Percentiles rank a stretch among this genome's conserved stretches.
These are phyloP conservation scores for Trichosporon coremiiforme DNA, from an alignment of 1,284 basidiomycete species.

Conservation along the genomic window DNA sequence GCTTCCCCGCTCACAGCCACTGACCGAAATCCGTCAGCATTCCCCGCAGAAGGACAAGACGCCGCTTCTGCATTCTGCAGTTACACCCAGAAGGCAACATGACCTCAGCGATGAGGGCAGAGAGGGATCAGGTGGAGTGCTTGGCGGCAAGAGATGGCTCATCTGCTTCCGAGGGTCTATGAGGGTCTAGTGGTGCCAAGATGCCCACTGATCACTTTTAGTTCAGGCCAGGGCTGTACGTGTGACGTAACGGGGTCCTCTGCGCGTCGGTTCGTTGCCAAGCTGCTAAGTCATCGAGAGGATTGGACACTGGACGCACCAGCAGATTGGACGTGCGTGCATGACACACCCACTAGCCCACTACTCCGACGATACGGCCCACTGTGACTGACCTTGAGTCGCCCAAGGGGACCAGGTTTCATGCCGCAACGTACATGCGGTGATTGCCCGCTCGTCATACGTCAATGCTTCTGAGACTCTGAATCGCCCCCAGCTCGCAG, in stretches of 20 bases:
- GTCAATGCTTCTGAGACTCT: neutral
- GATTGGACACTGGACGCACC: too few species aligned
- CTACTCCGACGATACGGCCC: neutral
- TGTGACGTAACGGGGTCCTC: constrained; percentile 4
- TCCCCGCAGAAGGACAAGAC: too few species aligned
- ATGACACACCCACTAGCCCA: neutral
- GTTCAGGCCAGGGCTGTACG: neutral
- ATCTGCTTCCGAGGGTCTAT: constrained; percentile 1
- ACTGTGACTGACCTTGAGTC: neutral
- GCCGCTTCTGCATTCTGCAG: too few species aligned
- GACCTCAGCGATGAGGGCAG: neutral
- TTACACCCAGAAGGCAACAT: too few species aligned
- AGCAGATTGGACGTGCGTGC: constrained; percentile 4
- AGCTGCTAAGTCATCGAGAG: neutral
- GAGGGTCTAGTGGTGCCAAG: neutral
- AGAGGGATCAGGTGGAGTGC: neutral
- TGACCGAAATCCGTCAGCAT: too few species aligned
- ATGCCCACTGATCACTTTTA: neutral
- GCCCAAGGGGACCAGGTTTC: neutral
- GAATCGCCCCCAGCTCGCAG: neutral
- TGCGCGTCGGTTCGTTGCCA: neutral
- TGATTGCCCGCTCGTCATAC: constrained; percentile 1
- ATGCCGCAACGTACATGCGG: neutral
- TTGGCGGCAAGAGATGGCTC: neutral
- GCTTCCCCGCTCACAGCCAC: too few species aligned